Conservation (phyloP, 768 basidiomycete genomes). For the Suillus lakei region DNA sequence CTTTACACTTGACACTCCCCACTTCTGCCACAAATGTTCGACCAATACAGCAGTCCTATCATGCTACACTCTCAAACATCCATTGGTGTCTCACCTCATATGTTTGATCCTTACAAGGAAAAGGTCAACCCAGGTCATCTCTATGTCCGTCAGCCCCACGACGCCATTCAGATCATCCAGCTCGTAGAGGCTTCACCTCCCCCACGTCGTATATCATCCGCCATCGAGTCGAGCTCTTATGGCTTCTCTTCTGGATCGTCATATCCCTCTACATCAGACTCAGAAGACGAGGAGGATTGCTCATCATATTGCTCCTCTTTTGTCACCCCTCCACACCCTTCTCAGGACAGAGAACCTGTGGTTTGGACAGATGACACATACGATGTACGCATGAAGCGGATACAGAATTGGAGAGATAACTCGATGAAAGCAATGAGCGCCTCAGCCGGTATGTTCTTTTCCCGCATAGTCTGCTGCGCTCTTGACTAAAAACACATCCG, state of each 20-base stretch:
- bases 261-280: slow-evolving; percentile 39
- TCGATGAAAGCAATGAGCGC: slow-evolving; percentile 50
- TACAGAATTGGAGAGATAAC: slow-evolving; percentile 72
- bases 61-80: slow-evolving; percentile 33
- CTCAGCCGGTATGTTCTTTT: slow-evolving; percentile 43
- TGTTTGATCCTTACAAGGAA: slow-evolving; percentile 33
- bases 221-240: slow-evolving; percentile 39
- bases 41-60: slow-evolving; percentile 20
- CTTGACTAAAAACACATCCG: slow-evolving; percentile 9
- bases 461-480: slow-evolving; percentile 3
- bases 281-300: slow-evolving; percentile 51
- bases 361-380: slow-evolving; percentile 54
- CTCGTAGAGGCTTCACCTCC: slow-evolving; percentile 72
- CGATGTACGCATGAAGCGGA: slow-evolving; percentile 61
- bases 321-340: slow-evolving; percentile 43
- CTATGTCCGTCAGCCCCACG: slow-evolving; percentile 52
- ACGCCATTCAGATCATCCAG: slow-evolving; percentile 66
- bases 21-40: slow-evolving; percentile 31
- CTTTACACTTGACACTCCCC: slow-evolving; percentile 25
- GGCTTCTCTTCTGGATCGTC: slow-evolving; percentile 45
- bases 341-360: slow-evolving; percentile 25
- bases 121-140: slow-evolving; percentile 47
- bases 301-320: slow-evolving; percentile 80
- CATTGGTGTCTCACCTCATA: slow-evolving; percentile 19
- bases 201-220: slow-evolving; percentile 44